A percentile compares a stretch with the other conserved stretches of the same genome.
Conservation (phyloP, 192 early-diverging fungal genomes). For the Dimargaris xerosporica region DNA sequence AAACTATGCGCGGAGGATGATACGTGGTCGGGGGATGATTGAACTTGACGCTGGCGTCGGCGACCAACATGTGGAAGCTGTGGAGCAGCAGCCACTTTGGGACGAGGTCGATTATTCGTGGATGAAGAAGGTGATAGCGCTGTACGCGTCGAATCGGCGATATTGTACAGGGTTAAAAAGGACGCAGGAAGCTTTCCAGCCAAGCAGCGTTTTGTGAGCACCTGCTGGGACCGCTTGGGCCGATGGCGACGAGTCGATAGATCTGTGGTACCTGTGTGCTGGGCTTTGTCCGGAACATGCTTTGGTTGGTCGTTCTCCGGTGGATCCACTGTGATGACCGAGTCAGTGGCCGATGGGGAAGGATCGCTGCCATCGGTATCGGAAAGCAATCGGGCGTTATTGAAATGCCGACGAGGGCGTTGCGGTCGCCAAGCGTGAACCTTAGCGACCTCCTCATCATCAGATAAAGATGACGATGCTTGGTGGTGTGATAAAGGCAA, state of each 20-base stretch:
- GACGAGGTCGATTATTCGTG: neutral
- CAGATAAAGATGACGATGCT: too few species aligned
- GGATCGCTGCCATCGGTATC: neutral
- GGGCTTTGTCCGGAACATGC: neutral
- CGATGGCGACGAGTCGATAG: neutral
- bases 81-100: neutral
- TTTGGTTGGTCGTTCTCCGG: neutral
- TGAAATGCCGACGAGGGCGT: neutral
- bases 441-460: too few species aligned
- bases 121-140: neutral
- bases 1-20: neutral
- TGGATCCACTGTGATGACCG: neutral
- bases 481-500: too few species aligned
- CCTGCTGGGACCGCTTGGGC: neutral
- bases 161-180: neutral
- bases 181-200: constrained; percentile 3
- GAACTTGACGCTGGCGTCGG: neutral
- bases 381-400: neutral
- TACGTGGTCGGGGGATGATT: neutral
- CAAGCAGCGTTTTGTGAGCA: constrained; percentile 1
- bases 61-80: neutral
- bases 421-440: too few species aligned
- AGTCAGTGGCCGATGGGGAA: neutral
- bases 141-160: neutral
- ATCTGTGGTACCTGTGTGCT: neutral